phyloP scores from a whole-genome alignment of 106 monocot genomes.

The Hemerocallis citrina region DNA sequence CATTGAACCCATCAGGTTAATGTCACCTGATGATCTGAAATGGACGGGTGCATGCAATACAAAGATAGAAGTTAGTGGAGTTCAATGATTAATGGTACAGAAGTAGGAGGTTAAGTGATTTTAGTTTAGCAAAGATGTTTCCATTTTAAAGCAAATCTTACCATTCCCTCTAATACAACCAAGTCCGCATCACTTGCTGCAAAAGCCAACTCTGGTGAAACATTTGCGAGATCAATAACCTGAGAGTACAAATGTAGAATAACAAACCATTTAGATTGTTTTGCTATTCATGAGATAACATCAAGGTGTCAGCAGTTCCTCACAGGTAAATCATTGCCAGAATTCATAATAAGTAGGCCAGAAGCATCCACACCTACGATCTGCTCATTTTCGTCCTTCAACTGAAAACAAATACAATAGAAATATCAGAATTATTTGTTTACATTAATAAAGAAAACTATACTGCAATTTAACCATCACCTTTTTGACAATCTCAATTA shows the following conservation, averaged over 20 bases:
- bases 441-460: too few relatives aligned
- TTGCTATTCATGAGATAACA: background rate
- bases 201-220: constrained; percentile 79
- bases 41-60: too few relatives aligned
- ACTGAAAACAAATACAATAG: constrained; percentile 22
- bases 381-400: constrained; percentile 80
- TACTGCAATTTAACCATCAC: constrained; percentile 9
- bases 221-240: constrained; percentile 72
- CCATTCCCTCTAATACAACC: constrained; percentile 87
- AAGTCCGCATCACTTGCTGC: constrained; percentile 75
- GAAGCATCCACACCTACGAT: constrained; percentile 72
- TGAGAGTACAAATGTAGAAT: constrained; percentile 8
- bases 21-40: too few relatives aligned
- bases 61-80: too few relatives aligned
- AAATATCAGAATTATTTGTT: constrained; percentile 5
- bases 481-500: constrained; percentile 41
- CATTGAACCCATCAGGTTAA: too few relatives aligned
- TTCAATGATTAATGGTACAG: too few relatives aligned
- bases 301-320: constrained; percentile 3
- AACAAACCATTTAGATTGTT: background rate
- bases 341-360: constrained; percentile 65
- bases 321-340: constrained; percentile 92
- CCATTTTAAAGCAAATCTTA: too few relatives aligned
- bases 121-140: background rate
- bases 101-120: too few relatives aligned